A percentile compares a stretch with the other conserved stretches of the same genome.
Conservation (phyloP, 106 monocot genomes). For the Cymbidium sinense region DNA sequence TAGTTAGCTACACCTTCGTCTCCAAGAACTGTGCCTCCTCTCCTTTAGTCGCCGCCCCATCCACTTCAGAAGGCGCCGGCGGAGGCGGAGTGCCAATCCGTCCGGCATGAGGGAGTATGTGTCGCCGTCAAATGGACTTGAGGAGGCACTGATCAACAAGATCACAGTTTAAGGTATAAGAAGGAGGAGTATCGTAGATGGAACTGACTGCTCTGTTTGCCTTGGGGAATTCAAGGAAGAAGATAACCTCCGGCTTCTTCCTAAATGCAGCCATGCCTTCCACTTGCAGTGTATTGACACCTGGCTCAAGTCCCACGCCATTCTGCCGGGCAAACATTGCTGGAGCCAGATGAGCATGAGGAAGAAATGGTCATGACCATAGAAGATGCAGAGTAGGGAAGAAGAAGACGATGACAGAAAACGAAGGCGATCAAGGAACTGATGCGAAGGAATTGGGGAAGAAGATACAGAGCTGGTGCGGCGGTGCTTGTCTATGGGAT, state of each 20-base stretch:
- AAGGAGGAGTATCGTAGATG: slow-evolving; percentile 42
- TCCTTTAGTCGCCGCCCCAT: slow-evolving; percentile 7
- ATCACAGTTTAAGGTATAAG: slow-evolving; percentile 57
- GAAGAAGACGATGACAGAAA: not conserved
- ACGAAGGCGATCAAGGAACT: not conserved
- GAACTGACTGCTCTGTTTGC: slow-evolving; percentile 81
- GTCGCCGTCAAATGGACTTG: slow-evolving; percentile 38
- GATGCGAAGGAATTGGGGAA: not conserved
- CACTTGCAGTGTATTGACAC: slow-evolving; percentile 72
- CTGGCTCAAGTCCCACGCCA: slow-evolving; percentile 71
- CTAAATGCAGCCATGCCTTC: slow-evolving; percentile 77
- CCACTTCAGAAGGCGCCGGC: not conserved
- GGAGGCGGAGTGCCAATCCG: not conserved
- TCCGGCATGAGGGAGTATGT: slow-evolving; percentile 3
- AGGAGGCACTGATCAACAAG: slow-evolving; percentile 51
- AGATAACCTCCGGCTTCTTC: slow-evolving; percentile 62
- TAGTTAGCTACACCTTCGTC: slow-evolving; percentile 63
- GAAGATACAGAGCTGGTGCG: not conserved
- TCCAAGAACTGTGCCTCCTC: slow-evolving; percentile 50
- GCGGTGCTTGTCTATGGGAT: slow-evolving; percentile 24
- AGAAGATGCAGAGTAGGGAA: slow-evolving; percentile 4
- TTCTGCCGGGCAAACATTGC: slow-evolving; percentile 60
- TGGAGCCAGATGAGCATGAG: not conserved
- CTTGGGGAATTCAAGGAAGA: slow-evolving; percentile 69
- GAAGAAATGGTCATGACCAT: not conserved